phyloP scores from a whole-genome alignment of 2,329 filamentous ascomycete species.

The Podosphaera xanthii region DNA sequence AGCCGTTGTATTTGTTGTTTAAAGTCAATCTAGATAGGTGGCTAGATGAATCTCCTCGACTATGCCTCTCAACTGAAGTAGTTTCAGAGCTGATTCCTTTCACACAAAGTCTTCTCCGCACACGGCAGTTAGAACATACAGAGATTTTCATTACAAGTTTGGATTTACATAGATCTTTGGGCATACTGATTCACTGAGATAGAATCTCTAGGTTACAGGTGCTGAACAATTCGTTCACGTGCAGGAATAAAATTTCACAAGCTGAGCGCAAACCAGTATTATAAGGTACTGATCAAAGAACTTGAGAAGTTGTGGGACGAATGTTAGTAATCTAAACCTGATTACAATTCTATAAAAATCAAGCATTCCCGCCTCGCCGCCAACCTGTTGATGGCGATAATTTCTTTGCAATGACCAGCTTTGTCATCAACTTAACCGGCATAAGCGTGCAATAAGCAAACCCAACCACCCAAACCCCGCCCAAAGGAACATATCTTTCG shows the following conservation, averaged over 20 bases:
- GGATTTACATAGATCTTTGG: neutral
- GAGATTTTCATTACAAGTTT: neutral
- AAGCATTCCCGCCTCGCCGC: neutral
- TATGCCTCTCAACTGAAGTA: neutral
- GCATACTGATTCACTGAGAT: neutral
- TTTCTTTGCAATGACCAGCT: neutral
- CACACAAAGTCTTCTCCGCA: too few species aligned
- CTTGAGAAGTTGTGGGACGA: neutral
- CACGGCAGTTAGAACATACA: too few species aligned
- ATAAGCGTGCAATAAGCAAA: neutral
- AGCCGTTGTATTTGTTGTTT: neutral
- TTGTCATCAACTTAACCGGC: neutral
- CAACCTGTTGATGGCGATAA: neutral
- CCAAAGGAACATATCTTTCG: too few species aligned
- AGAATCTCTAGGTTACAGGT: neutral
- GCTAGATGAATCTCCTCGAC: neutral
- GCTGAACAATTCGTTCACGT: neutral
- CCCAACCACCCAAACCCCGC: neutral
- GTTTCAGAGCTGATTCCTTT: too few species aligned
- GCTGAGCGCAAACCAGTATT: neutral
- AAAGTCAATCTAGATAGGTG: neutral
- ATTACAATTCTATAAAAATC: neutral
- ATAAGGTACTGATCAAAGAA: neutral
- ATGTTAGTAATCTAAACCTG: too few species aligned
- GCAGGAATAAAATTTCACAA: neutral